Evolutionary conservation across 345 rosid species (phyloP).

Genomic region (Hibiscus syriacus): DNA sequence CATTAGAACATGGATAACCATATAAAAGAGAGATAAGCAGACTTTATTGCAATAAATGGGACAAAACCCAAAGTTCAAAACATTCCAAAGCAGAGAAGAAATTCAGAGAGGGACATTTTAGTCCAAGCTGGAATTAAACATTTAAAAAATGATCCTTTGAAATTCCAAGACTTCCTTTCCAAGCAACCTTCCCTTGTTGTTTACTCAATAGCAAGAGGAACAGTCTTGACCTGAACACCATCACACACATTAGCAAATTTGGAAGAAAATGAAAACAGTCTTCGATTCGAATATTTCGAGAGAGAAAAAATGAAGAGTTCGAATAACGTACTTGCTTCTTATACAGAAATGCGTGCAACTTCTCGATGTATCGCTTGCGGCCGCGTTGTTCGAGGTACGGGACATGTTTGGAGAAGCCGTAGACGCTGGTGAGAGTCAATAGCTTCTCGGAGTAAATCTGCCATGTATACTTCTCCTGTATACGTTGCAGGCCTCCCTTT

Average conservation of each 20-base stretch:
- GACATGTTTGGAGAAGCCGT: neutral
- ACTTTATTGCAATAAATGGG: neutral
- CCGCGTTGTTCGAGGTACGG: neutral
- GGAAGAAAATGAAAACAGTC: too few species aligned
- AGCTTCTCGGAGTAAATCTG: neutral
- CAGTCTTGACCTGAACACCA: neutral
- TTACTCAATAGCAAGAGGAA: neutral
- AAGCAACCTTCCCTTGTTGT: neutral
- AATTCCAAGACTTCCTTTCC: neutral
- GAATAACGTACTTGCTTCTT: neutral
- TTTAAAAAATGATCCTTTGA: too few species aligned
- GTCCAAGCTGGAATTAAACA: too few species aligned
- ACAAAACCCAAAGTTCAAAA: neutral
- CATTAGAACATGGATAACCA: too few species aligned
- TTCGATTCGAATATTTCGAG: too few species aligned
- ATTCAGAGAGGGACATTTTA: too few species aligned
- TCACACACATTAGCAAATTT: too few species aligned
- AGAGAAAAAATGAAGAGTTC: too few species aligned
- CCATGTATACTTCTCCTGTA: conserved; percentile 58
- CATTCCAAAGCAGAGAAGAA: too few species aligned
- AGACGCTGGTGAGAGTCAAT: neutral
- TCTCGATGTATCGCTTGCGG: neutral
- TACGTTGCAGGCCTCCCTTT: conserved; percentile 63
- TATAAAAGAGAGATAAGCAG: neutral
- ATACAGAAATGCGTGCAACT: neutral